phyloP scores from a whole-genome alignment of 2,329 filamentous ascomycete species.

The Chrysosporium keratinophilum region DNA sequence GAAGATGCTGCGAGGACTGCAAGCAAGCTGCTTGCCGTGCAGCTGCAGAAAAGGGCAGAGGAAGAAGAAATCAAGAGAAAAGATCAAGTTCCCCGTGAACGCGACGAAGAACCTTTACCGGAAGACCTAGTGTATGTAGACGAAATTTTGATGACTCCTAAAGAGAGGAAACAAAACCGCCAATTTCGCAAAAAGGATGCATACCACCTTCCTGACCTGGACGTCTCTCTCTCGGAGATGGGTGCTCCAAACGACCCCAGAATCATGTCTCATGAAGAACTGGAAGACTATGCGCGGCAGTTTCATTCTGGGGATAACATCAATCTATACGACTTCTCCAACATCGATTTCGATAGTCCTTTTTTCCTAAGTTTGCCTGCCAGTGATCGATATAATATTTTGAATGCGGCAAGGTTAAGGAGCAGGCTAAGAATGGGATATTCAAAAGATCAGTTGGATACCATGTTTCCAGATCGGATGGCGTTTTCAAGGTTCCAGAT shows the following conservation, averaged over 20 bases:
- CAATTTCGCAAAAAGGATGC: slow-evolving; percentile 86
- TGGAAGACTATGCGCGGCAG: slow-evolving; percentile 86
- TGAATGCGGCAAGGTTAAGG: slow-evolving; percentile 82
- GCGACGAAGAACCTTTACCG: slow-evolving; percentile 54
- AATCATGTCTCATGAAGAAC: slow-evolving; percentile 89
- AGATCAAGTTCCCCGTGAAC: slow-evolving; percentile 23
- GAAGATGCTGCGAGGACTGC: slow-evolving; percentile 91
- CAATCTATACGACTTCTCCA: slow-evolving; percentile 83
- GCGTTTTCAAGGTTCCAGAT: slow-evolving; percentile 95
- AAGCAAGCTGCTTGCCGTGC: slow-evolving; percentile 79
- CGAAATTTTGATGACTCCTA: slow-evolving; percentile 69
- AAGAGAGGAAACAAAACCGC: slow-evolving; percentile 62
- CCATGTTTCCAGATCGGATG: slow-evolving; percentile 97
- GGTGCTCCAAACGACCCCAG: slow-evolving; percentile 82
- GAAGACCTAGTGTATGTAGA: slow-evolving; percentile 76
- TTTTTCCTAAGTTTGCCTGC: slow-evolving; percentile 89
- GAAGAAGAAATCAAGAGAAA: slow-evolving; percentile 61
- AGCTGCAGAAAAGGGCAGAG: slow-evolving; percentile 84
- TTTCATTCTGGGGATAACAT: slow-evolving; percentile 90
- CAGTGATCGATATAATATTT: slow-evolving; percentile 88
- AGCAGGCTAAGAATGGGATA: slow-evolving; percentile 89
- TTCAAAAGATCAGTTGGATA: slow-evolving; percentile 89
- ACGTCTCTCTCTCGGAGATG: slow-evolving; percentile 70
- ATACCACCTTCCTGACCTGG: slow-evolving; percentile 85
- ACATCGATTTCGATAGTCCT: slow-evolving; percentile 93